A percentile compares a stretch with the other conserved stretches of the same genome.
phyloP scores from a whole-genome alignment of 441 rosid species.

The Euphorbia celastroides region DNA sequence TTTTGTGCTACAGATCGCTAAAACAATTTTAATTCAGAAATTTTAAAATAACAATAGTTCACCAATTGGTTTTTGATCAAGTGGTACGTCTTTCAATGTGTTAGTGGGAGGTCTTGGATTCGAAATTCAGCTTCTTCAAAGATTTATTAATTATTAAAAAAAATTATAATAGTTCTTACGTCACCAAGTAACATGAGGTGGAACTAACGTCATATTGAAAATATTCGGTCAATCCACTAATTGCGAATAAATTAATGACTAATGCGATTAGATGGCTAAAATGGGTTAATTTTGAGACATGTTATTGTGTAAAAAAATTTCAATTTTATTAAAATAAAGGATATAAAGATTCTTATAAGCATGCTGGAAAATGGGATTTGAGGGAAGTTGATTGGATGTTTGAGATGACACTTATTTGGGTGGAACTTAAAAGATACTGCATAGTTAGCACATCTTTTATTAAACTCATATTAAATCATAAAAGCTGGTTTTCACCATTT shows the following conservation, averaged over 20 bases:
- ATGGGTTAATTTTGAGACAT: background rate
- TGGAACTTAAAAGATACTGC: slow-evolving; percentile 27
- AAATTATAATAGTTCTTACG: background rate
- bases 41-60: too few relatives aligned
- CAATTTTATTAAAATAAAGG: too few relatives aligned
- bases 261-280: background rate
- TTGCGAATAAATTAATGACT: background rate
- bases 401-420: slow-evolving; percentile 19
- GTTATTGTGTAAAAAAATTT: too few relatives aligned
- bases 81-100: too few relatives aligned
- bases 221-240: background rate
- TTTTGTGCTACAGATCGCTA: too few relatives aligned
- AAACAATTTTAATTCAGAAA: too few relatives aligned
- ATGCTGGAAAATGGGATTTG: slow-evolving; percentile 21
- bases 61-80: too few relatives aligned
- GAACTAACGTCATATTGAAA: background rate
- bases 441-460: slow-evolving; percentile 12
- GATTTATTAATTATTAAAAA: too few relatives aligned
- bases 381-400: slow-evolving; percentile 19
- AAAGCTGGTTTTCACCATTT: slow-evolving; percentile 5
- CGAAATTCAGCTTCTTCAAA: too few relatives aligned
- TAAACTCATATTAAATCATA: slow-evolving; percentile 16
- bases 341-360: background rate
- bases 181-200: slow-evolving; percentile 11
- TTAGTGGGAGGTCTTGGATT: too few relatives aligned